Evolutionary conservation across 805 yeast species (phyloP).

Genomic region (Starmerella lactis-condensi): DNA sequence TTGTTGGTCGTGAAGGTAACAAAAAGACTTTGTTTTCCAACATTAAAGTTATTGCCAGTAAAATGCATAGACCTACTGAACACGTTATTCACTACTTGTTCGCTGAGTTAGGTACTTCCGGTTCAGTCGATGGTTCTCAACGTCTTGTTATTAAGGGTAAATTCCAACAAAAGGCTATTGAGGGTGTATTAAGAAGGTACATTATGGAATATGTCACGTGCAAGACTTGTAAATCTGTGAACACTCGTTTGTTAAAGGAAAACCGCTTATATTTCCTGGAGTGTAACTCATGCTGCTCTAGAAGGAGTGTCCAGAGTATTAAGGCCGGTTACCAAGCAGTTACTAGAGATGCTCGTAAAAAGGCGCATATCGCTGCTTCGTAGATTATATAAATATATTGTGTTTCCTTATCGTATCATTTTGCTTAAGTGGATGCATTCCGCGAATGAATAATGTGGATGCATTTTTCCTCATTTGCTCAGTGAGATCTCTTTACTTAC

Average conservation of each 20-base stretch:
- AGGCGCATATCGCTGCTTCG: conserved; percentile 12
- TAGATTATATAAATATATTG: too few relatives aligned
- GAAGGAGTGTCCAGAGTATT: conserved; percentile 90
- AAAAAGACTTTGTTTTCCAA: conserved; percentile 93
- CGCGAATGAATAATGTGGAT: too few relatives aligned
- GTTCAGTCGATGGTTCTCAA: conserved; percentile 95
- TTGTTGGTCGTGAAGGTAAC: conserved; percentile 90
- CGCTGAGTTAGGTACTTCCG: conserved; percentile 98
- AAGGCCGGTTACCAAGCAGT: conserved; percentile 98
- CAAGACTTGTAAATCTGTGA: conserved; percentile 96
- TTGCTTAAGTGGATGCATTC: too few relatives aligned
- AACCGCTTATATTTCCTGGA: conserved; percentile 94
- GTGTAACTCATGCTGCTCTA: conserved; percentile 94
- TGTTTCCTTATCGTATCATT: too few relatives aligned
- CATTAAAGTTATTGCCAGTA: conserved; percentile 83
- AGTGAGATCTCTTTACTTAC: too few relatives aligned
- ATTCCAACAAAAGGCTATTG: conserved; percentile 94
- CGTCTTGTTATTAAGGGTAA: conserved; percentile 95
- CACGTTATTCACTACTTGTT: conserved; percentile 91
- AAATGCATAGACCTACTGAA: conserved; percentile 89
- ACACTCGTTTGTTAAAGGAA: conserved; percentile 89
- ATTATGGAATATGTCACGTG: conserved; percentile 95
- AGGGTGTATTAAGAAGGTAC: conserved; percentile 86
- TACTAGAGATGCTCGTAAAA: conserved; percentile 19
- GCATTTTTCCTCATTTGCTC: too few relatives aligned